Base-by-base conservation (phyloP, 495 filamentous ascomycete genomes). In the Hypoxylon intermedium region DNA sequence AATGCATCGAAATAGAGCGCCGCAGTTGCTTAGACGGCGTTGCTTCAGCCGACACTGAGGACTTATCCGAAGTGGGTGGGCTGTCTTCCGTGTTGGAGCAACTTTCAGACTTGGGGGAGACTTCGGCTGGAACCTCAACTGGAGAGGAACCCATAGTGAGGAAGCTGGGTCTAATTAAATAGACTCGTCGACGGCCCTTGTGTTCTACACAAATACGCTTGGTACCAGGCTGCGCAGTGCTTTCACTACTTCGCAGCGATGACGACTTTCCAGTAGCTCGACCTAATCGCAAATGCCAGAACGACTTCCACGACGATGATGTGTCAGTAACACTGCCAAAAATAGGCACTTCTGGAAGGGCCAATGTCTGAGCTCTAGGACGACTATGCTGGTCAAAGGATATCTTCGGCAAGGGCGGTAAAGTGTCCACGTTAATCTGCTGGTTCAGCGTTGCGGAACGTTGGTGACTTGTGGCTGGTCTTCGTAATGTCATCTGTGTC, bases 401-500 rank as follows among this genome's bases (percentile, higher is more conserved):
- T 21, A 64, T 65, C 26, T 75, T 72, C 6, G 63, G 65, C 12
- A 38, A 56, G 44, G 49, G 61, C 34, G 41, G 63, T 50, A 59
- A 65, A 47, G 26, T 63, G 61, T 70, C 63, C 28, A 34, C 20
- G 19, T 65, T 63, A 33, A 81, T 74, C 33, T 87, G 80, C 20
- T 71, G 66, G 54, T 85, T 83, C 33, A 90, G 74, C 1, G 87
- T 89, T 13, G 87, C 88, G 2, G 89, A 88, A 54, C 91, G 81
- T 72, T 96, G 92, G 74, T 95, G 88, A 72, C 91, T 95, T 13
- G 92, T 95, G 13, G 89, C 92, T 16, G 92, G 92, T 67, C 91
- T 80, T 51, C 89, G 83, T 43, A 92, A 76, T 4, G 81, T 82
- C 48, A 85, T 69, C 58, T 84, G 79, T 13, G 85, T 77, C 38